A percentile compares a stretch with the other conserved stretches of the same genome.
Evolutionary conservation across 2,329 filamentous ascomycete genomes (phyloP).

Genomic region (Fusarium xylarioides): DNA sequence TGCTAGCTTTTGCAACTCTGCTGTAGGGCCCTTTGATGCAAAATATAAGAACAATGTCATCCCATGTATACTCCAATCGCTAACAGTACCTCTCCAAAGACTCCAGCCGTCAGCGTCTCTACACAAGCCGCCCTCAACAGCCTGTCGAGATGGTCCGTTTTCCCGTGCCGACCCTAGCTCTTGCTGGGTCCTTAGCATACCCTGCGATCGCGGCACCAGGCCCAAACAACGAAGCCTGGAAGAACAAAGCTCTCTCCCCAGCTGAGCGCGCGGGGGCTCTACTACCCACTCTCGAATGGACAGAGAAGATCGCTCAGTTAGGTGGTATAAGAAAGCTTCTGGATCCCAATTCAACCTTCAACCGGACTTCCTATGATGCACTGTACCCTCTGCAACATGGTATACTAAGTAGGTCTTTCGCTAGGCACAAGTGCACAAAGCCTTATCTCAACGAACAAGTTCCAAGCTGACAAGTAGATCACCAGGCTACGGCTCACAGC

Average conservation of each 20-base stretch:
- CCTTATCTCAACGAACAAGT: background rate
- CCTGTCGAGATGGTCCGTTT: background rate
- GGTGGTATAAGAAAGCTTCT: background rate
- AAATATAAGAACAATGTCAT: background rate
- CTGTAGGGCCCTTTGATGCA: too few species aligned
- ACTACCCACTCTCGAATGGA: background rate
- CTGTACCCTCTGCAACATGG: background rate
- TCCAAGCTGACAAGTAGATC: background rate
- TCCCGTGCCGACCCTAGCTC: accelerated
- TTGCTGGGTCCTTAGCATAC: background rate
- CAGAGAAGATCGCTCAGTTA: background rate
- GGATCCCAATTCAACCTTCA: background rate
- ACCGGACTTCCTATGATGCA: background rate
- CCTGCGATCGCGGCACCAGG: background rate
- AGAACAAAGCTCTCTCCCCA: background rate
- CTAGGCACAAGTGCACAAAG: background rate
- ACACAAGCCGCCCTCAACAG: too few species aligned
- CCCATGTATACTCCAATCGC: background rate
- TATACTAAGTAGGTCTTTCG: background rate
- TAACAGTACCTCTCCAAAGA: background rate
- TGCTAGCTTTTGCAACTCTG: background rate
- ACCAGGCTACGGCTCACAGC: background rate
- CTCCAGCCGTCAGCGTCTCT: background rate
- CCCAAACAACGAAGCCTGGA: background rate
- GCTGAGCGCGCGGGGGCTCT: background rate